These are phyloP conservation scores for Starmerella scarabaei DNA, from an alignment of 805 yeast genomes.

Conservation along the genomic window DNA sequence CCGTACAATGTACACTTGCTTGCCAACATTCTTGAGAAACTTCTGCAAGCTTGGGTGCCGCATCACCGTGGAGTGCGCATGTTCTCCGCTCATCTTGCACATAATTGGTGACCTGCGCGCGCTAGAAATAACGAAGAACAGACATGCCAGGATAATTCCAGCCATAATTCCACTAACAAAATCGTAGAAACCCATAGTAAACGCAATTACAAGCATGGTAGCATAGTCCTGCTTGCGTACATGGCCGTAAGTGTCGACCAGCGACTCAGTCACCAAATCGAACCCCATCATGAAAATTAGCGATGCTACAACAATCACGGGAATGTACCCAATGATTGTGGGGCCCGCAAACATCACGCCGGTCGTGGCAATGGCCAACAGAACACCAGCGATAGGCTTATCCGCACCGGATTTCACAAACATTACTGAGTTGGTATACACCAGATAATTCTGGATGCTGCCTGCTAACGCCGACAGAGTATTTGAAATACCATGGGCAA, in stretches of 20 bases:
- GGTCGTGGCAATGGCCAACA: constrained; percentile 71
- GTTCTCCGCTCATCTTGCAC: constrained; percentile 72
- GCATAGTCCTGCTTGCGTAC: constrained; percentile 64
- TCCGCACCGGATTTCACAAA: constrained; percentile 94
- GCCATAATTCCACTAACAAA: constrained; percentile 85
- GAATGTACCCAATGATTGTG: constrained; percentile 81
- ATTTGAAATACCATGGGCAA: constrained; percentile 91
- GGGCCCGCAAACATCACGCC: constrained; percentile 82
- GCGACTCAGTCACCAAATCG: constrained; percentile 74
- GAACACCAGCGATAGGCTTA: constrained; percentile 73
- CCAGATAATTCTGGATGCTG: constrained; percentile 85
- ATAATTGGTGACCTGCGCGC: constrained; percentile 70
- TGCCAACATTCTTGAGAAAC: constrained; percentile 72
- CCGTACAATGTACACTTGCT: constrained; percentile 78
- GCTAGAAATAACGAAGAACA: constrained; percentile 89
- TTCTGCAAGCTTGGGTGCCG: constrained; percentile 83
- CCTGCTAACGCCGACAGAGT: constrained; percentile 72
- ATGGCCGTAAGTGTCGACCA: constrained; percentile 71
- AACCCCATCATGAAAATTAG: constrained; percentile 82
- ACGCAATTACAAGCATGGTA: constrained; percentile 75
- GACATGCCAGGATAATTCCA: constrained; percentile 82
- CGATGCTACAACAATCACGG: constrained; percentile 91
- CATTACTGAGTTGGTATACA: constrained; percentile 82
- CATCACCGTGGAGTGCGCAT: constrained; percentile 82
- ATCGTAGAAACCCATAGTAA: constrained; percentile 91